Evolutionary conservation across 2,329 filamentous ascomycete genomes (phyloP), one percentile per base, ranked within the genome.

Genomic region (Pseudocercospora macadamiae): DNA sequence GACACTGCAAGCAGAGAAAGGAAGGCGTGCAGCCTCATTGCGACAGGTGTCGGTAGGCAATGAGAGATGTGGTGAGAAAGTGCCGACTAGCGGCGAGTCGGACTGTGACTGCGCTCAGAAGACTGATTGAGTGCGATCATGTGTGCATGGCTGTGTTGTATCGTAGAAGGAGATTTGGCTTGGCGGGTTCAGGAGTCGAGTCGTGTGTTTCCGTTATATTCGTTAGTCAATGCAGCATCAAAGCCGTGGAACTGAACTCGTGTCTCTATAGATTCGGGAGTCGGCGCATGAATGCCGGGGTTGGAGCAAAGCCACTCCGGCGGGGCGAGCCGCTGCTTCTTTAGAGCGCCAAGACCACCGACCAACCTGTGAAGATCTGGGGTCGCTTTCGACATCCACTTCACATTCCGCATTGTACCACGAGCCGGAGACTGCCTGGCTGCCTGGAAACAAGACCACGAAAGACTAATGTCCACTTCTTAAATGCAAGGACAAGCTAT

Each of bases 1-100:
- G 54, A 25, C 7, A 28, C 39, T n/a, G 49, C 49, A 32, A 63
- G 57, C 47, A 57, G 51, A 28, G 23, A 14, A 14, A 47, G 23
- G n/a, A 23, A n/a, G 21, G 10, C 26, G 10, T 4, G 23, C 42
- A 47, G 21, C 42, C 42, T 47, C 42, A 47, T 47, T 5, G 7
- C 34, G 21, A 14, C 42, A 25, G 42, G 37, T 42, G 37, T 21
- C 42, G 42, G 42, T 14, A 26, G 12, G 42, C 19, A 25, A 25
- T 21, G 42, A 14, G 23, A 25, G 21, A 12, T 18, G n/a, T 8
- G 14, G 21, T n/a, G n/a, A n/a, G n/a, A n/a, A n/a, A 47, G 23
- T 28, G 19, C 42, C 42, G 19, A 23, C 42, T 26, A n/a, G 42
- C 42, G 42, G 42, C 42, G 42, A 28, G 18, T 42, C 16, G 37